These are phyloP conservation scores for Litsea cubeba DNA, from an alignment of 164 flowering plant genomes.

Conservation along the genomic window DNA sequence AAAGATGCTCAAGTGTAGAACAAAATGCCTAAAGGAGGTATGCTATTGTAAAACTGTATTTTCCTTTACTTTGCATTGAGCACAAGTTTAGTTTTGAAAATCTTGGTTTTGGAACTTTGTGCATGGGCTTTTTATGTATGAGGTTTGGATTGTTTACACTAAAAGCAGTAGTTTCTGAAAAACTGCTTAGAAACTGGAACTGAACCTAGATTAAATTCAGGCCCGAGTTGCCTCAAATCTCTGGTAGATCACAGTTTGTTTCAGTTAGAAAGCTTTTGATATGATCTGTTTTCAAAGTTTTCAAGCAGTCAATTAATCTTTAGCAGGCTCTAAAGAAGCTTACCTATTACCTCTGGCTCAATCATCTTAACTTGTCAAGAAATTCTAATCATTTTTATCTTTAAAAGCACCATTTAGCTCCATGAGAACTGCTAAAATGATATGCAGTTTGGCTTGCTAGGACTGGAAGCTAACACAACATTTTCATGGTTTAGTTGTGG, in stretches of 20 bases:
- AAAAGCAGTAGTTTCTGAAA: too few relatives aligned
- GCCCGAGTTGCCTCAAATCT: not conserved
- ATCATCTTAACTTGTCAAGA: not conserved
- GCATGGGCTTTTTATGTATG: not conserved
- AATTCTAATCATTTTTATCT: too few relatives aligned
- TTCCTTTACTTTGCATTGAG: not conserved
- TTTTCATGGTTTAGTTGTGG: not conserved
- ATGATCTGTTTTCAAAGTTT: not conserved
- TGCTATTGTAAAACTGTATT: not conserved
- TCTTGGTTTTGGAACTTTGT: not conserved
- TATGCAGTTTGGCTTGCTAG: too few relatives aligned
- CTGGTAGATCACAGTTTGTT: not conserved
- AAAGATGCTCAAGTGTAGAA: conserved; percentile 39
- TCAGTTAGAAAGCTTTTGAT: not conserved
- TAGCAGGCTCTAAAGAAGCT: not conserved
- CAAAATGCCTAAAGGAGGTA: conserved; percentile 69
- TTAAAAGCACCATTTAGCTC: not conserved
- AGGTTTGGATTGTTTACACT: not conserved
- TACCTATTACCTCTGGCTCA: too few relatives aligned
- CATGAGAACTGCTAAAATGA: too few relatives aligned
- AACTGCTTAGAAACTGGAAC: not conserved
- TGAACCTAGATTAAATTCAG: not conserved
- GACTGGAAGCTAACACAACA: not conserved
- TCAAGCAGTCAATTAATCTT: not conserved
- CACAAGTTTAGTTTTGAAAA: not conserved